A percentile compares a stretch with the other conserved stretches of the same genome.
Evolutionary conservation across 176 grass and related monocot species (phyloP).

Genomic region (Neostapfia colusana): DNA sequence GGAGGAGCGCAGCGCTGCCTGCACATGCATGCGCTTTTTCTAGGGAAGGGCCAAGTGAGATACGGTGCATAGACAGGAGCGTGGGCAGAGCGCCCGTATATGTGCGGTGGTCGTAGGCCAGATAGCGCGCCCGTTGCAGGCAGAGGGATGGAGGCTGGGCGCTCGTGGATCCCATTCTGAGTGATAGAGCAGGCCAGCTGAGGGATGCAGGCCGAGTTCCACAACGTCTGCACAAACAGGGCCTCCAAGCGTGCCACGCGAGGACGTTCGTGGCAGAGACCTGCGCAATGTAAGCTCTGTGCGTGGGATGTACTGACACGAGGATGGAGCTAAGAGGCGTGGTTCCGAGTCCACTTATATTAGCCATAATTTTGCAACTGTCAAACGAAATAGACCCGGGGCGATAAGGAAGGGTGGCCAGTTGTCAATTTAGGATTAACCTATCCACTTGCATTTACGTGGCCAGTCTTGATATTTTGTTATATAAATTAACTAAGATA

Average conservation of each 20-base stretch:
- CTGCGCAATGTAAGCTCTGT: no score
- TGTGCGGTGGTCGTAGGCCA: background rate
- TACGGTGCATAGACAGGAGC: background rate
- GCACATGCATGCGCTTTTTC: background rate
- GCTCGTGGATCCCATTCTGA: background rate
- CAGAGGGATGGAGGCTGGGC: conserved; percentile 16
- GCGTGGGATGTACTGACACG: no score
- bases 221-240: background rate
- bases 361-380: no score
- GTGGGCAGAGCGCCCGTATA: conserved; percentile 6
- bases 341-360: no score
- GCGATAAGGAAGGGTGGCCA: no score
- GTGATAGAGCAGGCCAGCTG: background rate
- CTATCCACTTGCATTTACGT: no score
- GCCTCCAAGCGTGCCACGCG: background rate
- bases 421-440: no score
- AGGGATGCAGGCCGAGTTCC: conserved; percentile 3
- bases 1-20: conserved; percentile 5
- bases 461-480: no score
- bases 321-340: no score
- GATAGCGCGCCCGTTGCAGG: conserved; percentile 32
- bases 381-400: no score
- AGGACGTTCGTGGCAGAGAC: no score
- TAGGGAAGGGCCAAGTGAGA: background rate
- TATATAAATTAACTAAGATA: no score